These are phyloP conservation scores for Cladophialophora yegresii DNA, from an alignment of 2,329 filamentous ascomycete species.

Conservation along the genomic window DNA sequence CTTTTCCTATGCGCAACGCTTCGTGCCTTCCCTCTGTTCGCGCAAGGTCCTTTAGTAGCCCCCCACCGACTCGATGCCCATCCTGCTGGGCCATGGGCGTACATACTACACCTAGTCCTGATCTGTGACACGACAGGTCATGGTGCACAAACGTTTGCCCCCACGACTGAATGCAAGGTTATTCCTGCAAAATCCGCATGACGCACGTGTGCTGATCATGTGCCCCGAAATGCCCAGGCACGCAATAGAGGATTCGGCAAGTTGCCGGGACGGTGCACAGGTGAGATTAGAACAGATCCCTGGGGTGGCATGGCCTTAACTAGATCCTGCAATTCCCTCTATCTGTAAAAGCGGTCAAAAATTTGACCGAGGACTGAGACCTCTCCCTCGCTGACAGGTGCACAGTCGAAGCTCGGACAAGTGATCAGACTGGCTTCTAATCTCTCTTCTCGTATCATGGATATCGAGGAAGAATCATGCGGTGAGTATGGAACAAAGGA, in stretches of 20 bases:
- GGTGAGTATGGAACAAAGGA: constrained; percentile 21
- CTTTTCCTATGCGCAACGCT: constrained; percentile 4
- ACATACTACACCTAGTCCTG: not conserved
- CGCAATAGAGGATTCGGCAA: not conserved
- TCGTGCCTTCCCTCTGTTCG: not conserved
- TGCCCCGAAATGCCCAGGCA: not conserved
- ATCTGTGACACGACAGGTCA: constrained; percentile 29
- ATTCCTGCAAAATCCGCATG: not conserved
- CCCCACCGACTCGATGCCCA: constrained; percentile 24
- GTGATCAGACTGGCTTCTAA: constrained; percentile 17
- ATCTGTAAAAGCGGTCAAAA: constrained; percentile 29
- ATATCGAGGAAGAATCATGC: constrained; percentile 1
- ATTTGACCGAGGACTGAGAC: constrained; percentile 29
- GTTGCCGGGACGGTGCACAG: not conserved
- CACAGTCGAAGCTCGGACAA: constrained; percentile 16
- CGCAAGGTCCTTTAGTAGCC: not conserved
- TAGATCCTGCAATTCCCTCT: constrained; percentile 21
- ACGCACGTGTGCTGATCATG: constrained; percentile 3
- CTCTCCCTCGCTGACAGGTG: constrained; percentile 19
- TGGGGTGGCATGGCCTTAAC: constrained; percentile 7
- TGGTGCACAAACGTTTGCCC: constrained; percentile 9
- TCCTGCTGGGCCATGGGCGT: constrained; percentile 14
- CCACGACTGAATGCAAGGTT: constrained; percentile 8
- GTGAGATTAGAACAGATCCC: constrained; percentile 3
- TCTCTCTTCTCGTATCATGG: constrained; percentile 4